phyloP scores from a whole-genome alignment of 345 rosid species.

The Rhodomyrtus tomentosa region DNA sequence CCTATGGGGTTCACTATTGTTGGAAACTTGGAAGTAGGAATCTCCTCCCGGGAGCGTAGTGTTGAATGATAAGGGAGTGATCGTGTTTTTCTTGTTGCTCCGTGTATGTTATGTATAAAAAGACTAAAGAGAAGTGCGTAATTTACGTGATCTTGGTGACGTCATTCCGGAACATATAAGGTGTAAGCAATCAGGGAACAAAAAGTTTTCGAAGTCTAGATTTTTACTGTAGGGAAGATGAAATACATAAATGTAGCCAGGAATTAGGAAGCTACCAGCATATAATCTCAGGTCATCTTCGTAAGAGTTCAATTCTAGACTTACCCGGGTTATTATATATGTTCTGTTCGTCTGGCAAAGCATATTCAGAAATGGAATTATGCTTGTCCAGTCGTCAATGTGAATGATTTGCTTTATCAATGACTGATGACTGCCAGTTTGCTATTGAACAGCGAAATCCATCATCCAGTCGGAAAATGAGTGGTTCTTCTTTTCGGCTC shows the following conservation, averaged over 20 bases:
- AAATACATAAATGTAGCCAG: not conserved
- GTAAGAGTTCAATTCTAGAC: not conserved
- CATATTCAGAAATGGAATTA: not conserved
- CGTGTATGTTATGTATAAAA: no score
- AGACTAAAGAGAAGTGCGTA: no score
- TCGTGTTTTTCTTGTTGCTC: no score
- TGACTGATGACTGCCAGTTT: not conserved
- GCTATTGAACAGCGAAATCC: slow-evolving; percentile 36
- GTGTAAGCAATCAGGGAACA: no score
- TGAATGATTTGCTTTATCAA: not conserved
- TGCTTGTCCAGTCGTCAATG: not conserved
- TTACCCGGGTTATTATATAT: not conserved
- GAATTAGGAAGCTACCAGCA: not conserved
- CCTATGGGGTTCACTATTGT: no score
- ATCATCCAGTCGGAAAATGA: slow-evolving; percentile 57
- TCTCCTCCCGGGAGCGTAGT: no score
- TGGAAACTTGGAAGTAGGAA: no score
- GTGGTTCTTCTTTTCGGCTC: slow-evolving; percentile 84
- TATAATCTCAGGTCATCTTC: not conserved
- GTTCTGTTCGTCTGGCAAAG: not conserved
- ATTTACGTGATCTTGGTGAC: no score
- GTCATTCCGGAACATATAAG: no score
- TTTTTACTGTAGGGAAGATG: not conserved
- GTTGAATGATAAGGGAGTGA: no score
- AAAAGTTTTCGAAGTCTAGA: not conserved